Base-by-base conservation (phyloP, 352 stramenopile species). In the Phytophthora sp. region DNA sequence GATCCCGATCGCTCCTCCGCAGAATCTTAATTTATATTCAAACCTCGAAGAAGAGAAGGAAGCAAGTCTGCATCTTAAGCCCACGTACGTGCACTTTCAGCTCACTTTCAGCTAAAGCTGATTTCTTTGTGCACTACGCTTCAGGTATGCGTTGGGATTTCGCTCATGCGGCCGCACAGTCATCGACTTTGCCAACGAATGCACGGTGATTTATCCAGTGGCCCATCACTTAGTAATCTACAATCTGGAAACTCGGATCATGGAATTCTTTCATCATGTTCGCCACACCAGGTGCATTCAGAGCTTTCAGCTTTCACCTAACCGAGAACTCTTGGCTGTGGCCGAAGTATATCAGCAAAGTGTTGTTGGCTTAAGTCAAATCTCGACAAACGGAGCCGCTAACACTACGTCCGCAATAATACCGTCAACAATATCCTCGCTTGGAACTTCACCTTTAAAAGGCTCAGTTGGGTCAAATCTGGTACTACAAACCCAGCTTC, bases 211-310 rank as follows among this genome's bases (percentile, higher is more conserved):
- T 42, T 93, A 91, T 39, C 83, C 86, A 0, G 82, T 81, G 1
- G 86, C 74, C 0, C 81, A 93, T 39, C 83, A 93, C 52, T 66
- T 93, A 29, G 70, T 49, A 2, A 58, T 93, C 13, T 88, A 87
- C 62, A 77, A 93, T 47, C 62, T 86, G 0, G 86, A 92, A 41
- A 79, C 24, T 16, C 72, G 69, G 5, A 36, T 24, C 5, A 93
- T 95, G 84, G 84, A 91, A 24, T 95, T 94, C 30, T 69, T 95
- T 20, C 77, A 93, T 45, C 74, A 82, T 16, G 77, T 86, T 45
- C 73, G 77, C 1, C 65, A 68, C 11, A 66, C 84, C 26, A 82
- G 84, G 35, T 74, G 56, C 4, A 66, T 91, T 13, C 81, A 93
- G 52, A 84, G 77, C 54, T 88, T 95, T 66, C 80, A 83, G 30